Conservation (phyloP, 768 basidiomycete species). For the Phanerochaete sordida region DNA sequence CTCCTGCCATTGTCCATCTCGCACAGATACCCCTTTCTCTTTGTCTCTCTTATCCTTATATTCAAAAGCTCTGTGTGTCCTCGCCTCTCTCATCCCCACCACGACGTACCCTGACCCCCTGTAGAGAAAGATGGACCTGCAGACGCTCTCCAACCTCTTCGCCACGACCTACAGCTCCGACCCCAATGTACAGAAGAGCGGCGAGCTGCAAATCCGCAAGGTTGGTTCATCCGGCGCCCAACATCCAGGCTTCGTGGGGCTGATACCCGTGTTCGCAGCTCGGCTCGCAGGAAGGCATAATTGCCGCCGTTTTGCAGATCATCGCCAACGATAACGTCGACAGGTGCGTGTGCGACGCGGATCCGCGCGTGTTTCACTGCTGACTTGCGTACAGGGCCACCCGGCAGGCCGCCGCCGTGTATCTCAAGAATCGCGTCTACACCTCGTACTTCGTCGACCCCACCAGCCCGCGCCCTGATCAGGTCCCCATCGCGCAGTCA, state of each 20-base stretch:
- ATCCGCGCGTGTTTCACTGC: slow-evolving; percentile 7
- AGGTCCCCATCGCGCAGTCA: slow-evolving; percentile 53
- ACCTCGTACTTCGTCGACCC: slow-evolving; percentile 56
- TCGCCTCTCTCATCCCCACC: neutral
- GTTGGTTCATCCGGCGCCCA: slow-evolving; percentile 34
- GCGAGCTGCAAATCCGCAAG: slow-evolving; percentile 86
- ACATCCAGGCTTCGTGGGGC: slow-evolving; percentile 2
- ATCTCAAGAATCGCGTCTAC: slow-evolving; percentile 86
- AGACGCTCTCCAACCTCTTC: slow-evolving; percentile 74
- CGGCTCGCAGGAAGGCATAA: slow-evolving; percentile 75
- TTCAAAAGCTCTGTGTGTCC: neutral
- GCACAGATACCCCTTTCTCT: slow-evolving; percentile 5
- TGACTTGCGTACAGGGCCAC: slow-evolving; percentile 50
- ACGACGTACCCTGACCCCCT: neutral
- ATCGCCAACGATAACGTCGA: slow-evolving; percentile 76
- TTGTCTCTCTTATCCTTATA: neutral
- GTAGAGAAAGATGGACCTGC: slow-evolving; percentile 57
- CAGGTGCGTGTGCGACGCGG: slow-evolving; percentile 56
- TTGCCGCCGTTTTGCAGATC: slow-evolving; percentile 82
- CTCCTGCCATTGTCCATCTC: neutral
- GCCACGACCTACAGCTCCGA: slow-evolving; percentile 78
- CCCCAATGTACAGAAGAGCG: slow-evolving; percentile 82
- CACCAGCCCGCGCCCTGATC: slow-evolving; percentile 50
- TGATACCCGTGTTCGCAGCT: slow-evolving; percentile 35
- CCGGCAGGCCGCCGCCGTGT: slow-evolving; percentile 83